Evolutionary conservation across 352 stramenopile species (phyloP).

Genomic region (Blastocystis sp.): DNA sequence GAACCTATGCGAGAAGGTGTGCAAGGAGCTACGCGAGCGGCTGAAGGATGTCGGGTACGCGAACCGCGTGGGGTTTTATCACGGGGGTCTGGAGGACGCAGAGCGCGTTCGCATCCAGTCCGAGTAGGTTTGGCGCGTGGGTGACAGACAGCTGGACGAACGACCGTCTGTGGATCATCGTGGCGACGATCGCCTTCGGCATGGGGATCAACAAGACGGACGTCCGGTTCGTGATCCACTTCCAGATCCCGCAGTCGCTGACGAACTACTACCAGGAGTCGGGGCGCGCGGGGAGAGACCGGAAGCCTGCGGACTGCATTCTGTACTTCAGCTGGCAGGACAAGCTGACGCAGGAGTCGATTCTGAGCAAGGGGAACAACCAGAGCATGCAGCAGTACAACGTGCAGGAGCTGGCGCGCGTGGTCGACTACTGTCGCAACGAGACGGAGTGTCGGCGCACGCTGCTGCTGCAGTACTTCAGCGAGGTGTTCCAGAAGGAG

Average conservation of each 20-base stretch:
- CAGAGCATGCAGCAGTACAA: constrained; percentile 34
- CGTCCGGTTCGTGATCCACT: constrained; percentile 82
- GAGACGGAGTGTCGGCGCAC: constrained; percentile 69
- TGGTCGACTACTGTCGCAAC: constrained; percentile 61
- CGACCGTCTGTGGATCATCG: constrained; percentile 69
- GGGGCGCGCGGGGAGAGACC: constrained; percentile 79
- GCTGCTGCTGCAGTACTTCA: constrained; percentile 78
- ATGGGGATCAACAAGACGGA: constrained; percentile 93
- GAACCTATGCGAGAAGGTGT: constrained; percentile 42
- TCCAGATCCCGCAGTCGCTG: constrained; percentile 79
- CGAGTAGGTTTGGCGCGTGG: constrained; percentile 59
- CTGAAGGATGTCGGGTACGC: constrained; percentile 21
- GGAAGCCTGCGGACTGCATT: constrained; percentile 69
- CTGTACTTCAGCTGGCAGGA: constrained; percentile 63
- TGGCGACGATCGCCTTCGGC: constrained; percentile 85
- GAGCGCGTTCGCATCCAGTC: constrained; percentile 63
- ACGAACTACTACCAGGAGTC: constrained; percentile 84
- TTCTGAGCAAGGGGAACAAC: constrained; percentile 50
- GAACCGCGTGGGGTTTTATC: constrained; percentile 63
- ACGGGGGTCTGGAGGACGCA: constrained; percentile 65
- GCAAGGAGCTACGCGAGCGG: neutral
- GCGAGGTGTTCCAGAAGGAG: constrained; percentile 67
- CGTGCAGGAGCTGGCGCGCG: constrained; percentile 58
- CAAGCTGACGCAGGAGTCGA: constrained; percentile 36
- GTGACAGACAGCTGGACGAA: constrained; percentile 30